Conservation (phyloP, 1,284 basidiomycete genomes). For the Athelia sp. region DNA sequence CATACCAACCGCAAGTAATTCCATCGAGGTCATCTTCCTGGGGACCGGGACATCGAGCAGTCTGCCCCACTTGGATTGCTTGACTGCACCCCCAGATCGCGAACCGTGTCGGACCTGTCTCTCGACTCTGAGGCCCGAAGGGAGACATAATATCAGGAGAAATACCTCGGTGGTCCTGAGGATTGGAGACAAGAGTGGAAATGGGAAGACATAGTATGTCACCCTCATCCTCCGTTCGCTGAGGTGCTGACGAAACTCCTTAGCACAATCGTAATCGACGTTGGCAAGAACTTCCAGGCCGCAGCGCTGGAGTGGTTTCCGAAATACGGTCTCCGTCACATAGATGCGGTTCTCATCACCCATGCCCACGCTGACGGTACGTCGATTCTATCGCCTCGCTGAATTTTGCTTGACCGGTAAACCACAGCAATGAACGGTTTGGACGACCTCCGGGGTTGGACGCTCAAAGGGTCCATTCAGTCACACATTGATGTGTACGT, state of each 20-base stretch:
- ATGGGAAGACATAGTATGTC: constrained; percentile 50
- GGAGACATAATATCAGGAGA: constrained; percentile 70
- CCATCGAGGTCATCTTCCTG: constrained; percentile 63
- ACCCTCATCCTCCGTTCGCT: neutral
- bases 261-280: constrained; percentile 75
- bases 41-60: constrained; percentile 74
- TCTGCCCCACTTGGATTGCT: constrained; percentile 58
- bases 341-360: constrained; percentile 76
- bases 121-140: constrained; percentile 59
- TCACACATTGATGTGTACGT: constrained; percentile 69
- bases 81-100: constrained; percentile 49
- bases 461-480: constrained; percentile 62
- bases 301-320: constrained; percentile 80
- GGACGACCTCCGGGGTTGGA: constrained; percentile 83
- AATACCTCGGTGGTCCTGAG: constrained; percentile 71
- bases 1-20: constrained; percentile 5
- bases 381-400: constrained; percentile 15
- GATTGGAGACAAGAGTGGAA: constrained; percentile 43
- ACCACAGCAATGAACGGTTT: constrained; percentile 73
- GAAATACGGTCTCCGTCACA: constrained; percentile 63
- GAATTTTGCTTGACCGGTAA: constrained; percentile 10
- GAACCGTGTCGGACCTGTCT: constrained; percentile 59
- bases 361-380: constrained; percentile 77
- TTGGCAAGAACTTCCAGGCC: constrained; percentile 76
- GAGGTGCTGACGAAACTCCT: constrained; percentile 4